These are phyloP conservation scores for Coprinopsis marcescibilis DNA, from an alignment of 768 basidiomycete species.

Conservation along the genomic window DNA sequence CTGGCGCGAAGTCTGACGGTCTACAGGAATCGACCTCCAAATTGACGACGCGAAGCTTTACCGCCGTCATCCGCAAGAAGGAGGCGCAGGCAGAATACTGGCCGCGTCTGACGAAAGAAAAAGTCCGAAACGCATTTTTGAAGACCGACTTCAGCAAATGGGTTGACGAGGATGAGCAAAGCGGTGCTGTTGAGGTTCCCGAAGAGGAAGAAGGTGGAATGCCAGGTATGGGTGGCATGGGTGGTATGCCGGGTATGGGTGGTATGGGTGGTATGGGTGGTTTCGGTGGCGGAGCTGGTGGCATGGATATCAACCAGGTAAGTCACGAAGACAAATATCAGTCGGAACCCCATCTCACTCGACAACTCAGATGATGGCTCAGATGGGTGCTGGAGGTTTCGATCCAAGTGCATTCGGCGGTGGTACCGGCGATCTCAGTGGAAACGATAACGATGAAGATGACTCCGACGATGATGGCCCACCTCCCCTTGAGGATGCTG, in stretches of 20 bases:
- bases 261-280: constrained; percentile 13
- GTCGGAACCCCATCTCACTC: neutral
- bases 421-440: constrained; percentile 2
- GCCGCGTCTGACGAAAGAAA: constrained; percentile 90
- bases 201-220: constrained; percentile 50
- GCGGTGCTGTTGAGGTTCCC: constrained; percentile 43
- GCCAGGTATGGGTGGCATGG: constrained; percentile 47
- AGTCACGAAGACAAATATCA: constrained; percentile 6
- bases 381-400: constrained; percentile 30
- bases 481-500: constrained; percentile 74
- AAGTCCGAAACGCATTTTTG: constrained; percentile 70
- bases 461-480: constrained; percentile 65
- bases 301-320: constrained; percentile 58
- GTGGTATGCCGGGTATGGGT: constrained; percentile 39
- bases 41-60: constrained; percentile 62
- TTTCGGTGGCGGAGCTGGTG: constrained; percentile 21
- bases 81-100: constrained; percentile 73
- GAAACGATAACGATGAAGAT: constrained; percentile 35
- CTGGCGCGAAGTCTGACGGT: constrained; percentile 9
- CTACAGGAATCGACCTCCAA: constrained; percentile 51
- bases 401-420: constrained; percentile 16
- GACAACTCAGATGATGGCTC: constrained; percentile 42
- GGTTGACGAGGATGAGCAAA: constrained; percentile 98
- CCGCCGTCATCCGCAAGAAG: constrained; percentile 76
- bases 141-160: constrained; percentile 96